Percentiles rank a stretch among this genome's conserved stretches.
Conservation (phyloP, 768 basidiomycete species). For the Coprinellus aureogranulatus region DNA sequence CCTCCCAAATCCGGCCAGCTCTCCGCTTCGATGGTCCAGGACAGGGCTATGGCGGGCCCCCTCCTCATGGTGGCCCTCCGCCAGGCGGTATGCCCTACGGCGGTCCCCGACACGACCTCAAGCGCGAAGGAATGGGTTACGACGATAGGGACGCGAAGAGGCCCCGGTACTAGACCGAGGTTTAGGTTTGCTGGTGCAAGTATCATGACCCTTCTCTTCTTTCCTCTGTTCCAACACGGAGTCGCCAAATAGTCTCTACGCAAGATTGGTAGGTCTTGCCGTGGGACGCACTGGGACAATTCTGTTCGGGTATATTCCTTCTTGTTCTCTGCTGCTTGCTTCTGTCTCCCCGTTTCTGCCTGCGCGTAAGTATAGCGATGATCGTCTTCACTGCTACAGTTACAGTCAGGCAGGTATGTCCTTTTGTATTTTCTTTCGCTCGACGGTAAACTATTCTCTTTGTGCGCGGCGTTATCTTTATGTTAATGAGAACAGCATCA, state of each 20-base stretch:
- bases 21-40: slow-evolving; percentile 44
- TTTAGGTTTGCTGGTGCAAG: slow-evolving; percentile 10
- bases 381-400: slow-evolving; percentile 6
- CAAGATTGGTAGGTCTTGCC: slow-evolving; percentile 14
- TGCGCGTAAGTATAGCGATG: slow-evolving; percentile 23
- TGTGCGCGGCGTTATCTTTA: neutral
- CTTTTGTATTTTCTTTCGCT: neutral
- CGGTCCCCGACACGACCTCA: slow-evolving; percentile 68
- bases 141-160: slow-evolving; percentile 83
- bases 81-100: slow-evolving; percentile 38
- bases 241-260: slow-evolving; percentile 7
- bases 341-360: slow-evolving; percentile 6
- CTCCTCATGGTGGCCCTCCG: slow-evolving; percentile 32
- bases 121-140: slow-evolving; percentile 72
- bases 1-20: slow-evolving; percentile 37
- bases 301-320: slow-evolving; percentile 9
- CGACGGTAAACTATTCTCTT: slow-evolving; percentile 4
- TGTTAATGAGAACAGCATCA: neutral
- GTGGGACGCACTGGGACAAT: neutral
- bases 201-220: neutral
- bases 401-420: slow-evolving; percentile 14
- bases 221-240: neutral
- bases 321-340: slow-evolving; percentile 6
- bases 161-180: slow-evolving; percentile 62
- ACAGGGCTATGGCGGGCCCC: slow-evolving; percentile 46